Conservation (phyloP, 2,329 filamentous ascomycete species). For the Pestalotiopsis sp. region DNA sequence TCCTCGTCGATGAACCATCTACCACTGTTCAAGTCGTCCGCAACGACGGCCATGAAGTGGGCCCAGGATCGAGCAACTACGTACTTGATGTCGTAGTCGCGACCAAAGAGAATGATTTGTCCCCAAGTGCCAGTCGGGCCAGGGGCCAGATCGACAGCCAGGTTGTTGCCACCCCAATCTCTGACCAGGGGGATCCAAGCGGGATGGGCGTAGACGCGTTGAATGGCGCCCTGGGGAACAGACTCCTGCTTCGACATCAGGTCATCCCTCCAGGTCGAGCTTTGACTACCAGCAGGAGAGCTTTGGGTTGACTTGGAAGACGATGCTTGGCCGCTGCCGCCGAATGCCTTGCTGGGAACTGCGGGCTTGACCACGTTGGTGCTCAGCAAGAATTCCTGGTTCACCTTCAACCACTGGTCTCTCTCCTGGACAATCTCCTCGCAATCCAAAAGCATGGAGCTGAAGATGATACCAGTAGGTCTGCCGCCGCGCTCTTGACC, state of each 20-base stretch:
- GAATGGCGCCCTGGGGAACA: slow-evolving; percentile 81
- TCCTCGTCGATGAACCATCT: slow-evolving; percentile 95
- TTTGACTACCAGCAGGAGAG: slow-evolving; percentile 46
- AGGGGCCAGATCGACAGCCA: slow-evolving; percentile 89
- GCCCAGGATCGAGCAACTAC: slow-evolving; percentile 93
- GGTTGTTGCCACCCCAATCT: slow-evolving; percentile 98
- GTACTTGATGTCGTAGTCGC: slow-evolving; percentile 98
- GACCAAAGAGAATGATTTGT: slow-evolving; percentile 93
- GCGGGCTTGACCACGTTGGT: slow-evolving; percentile 58
- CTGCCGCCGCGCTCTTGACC: slow-evolving; percentile 93
- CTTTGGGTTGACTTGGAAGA: slow-evolving; percentile 63
- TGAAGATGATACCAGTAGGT: slow-evolving; percentile 90
- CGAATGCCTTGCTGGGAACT: slow-evolving; percentile 70
- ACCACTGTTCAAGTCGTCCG: slow-evolving; percentile 86
- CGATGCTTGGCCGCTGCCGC: slow-evolving; percentile 64
- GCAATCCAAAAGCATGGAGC: slow-evolving; percentile 93
- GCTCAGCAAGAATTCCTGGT: slow-evolving; percentile 79
- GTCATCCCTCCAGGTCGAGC: slow-evolving; percentile 79
- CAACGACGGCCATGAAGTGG: slow-evolving; percentile 79
- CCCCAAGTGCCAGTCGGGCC: slow-evolving; percentile 91
- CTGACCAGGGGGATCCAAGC: slow-evolving; percentile 95
- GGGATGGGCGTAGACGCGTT: slow-evolving; percentile 90
- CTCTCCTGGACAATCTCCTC: slow-evolving; percentile 98
- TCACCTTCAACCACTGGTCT: slow-evolving; percentile 93
- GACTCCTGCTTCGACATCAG: slow-evolving; percentile 83